phyloP scores from a whole-genome alignment of 768 basidiomycete species.

The Tricholoma flavovirens region DNA sequence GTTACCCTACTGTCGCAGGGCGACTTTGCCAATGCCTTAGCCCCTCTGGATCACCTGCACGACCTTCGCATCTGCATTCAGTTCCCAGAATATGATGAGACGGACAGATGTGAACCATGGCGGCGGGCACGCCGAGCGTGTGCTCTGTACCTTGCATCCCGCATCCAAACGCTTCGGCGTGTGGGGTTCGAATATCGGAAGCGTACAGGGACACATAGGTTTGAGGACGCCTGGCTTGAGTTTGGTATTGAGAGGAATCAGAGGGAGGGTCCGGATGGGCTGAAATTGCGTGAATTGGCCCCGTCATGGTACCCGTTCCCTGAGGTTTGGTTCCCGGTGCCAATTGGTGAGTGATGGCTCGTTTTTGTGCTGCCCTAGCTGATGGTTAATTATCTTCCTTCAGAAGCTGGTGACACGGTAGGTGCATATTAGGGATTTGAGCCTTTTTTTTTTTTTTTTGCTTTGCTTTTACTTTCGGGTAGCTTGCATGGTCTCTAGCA shows the following conservation, averaged over 20 bases:
- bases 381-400: background rate
- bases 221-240: constrained; percentile 39
- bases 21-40: constrained; percentile 29
- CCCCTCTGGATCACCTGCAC: constrained; percentile 17
- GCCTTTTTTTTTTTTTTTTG: background rate
- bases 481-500: no score
- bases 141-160: constrained; percentile 29
- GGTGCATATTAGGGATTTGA: background rate
- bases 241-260: constrained; percentile 26
- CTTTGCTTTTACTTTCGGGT: background rate
- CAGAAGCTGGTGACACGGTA: background rate
- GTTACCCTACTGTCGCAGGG: constrained; percentile 16
- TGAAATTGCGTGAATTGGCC: constrained; percentile 24
- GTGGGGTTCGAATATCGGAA: constrained; percentile 39
- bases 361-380: background rate
- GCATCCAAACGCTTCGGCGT: constrained; percentile 23
- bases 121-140: constrained; percentile 28
- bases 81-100: constrained; percentile 32
- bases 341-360: background rate
- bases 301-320: constrained; percentile 38
- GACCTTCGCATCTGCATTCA: constrained; percentile 32
- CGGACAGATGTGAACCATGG: constrained; percentile 26
- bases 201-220: constrained; percentile 32
- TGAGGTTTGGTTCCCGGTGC: constrained; percentile 30
- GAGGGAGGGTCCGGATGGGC: constrained; percentile 3